Base-by-base conservation (phyloP, 345 rosid species). In the Lepidium africanum region DNA sequence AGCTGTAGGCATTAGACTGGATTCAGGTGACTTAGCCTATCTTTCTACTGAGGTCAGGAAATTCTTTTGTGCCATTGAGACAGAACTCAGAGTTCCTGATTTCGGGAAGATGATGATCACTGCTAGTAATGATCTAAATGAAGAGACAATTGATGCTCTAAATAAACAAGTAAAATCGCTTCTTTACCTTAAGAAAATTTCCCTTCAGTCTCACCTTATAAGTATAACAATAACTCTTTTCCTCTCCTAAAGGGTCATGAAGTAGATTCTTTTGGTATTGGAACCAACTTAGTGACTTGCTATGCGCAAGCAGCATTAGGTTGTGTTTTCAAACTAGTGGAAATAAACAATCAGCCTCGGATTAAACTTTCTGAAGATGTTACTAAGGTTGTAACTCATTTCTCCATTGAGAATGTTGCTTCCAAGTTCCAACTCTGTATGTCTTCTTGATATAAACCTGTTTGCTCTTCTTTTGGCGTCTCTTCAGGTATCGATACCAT, bases 331-430 rank as follows among this genome's bases (percentile, higher is more conserved):
- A 91, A 94, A 83, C 96, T 94, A 49, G 99, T 94, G 41, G 99
- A 94, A 80, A 91, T 94, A 63, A 87, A 89, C 43, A 77, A 72
- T 63, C 91, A 91, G 78, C 99, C 97, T 65, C 91, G 96, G 54
- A 94, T 94, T 74, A 94, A 94, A 80, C 96, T 94, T 16, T 94
- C 99, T n/a, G 97, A 94, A 81, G 97, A 94, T 76, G 92, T 94
- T 75, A 79, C 99, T 19, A 94, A 91, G 97, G 99, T 94, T 60
- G 46, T 9, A 10, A 19, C 1, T 43, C 16, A 25, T 6, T 23
- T 15, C n/a, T 7, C 0, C 7, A 15, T 14, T n/a, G 14, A 45
- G 5, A 63, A 9, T 65, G 14, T 49, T 70, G 37, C 47, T 21
- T 47, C 50, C 30, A 59, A 17, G 42, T 21, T 47, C 50, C 30